Conservation (phyloP, 1,284 basidiomycete species). For the Sporisorium exsertum region DNA sequence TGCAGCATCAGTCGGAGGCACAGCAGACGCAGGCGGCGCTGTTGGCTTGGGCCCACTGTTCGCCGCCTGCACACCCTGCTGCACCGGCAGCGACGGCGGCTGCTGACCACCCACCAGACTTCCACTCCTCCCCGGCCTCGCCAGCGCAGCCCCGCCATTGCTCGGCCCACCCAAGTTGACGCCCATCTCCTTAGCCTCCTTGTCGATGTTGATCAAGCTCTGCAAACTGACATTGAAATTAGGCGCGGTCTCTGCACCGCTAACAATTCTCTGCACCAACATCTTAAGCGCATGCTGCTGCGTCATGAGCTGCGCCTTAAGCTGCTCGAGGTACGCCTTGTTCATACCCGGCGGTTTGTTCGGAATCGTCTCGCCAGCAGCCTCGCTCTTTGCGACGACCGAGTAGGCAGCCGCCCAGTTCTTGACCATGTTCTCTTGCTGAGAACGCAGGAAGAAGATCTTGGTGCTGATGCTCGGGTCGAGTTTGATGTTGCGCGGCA, state of each 20-base stretch:
- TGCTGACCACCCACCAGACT: slow-evolving; percentile 19
- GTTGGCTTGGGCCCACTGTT: neutral
- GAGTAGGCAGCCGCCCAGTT: slow-evolving; percentile 49
- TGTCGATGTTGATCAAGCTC: slow-evolving; percentile 59
- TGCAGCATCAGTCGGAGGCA: neutral
- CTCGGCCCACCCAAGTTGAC: slow-evolving; percentile 55
- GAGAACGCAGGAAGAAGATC: slow-evolving; percentile 54
- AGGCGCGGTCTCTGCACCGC: slow-evolving; percentile 38
- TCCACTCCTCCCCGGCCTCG: slow-evolving; percentile 24
- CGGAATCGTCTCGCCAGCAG: slow-evolving; percentile 1
- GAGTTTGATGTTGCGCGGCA: slow-evolving; percentile 39
- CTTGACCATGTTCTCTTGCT: slow-evolving; percentile 60
- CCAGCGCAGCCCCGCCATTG: slow-evolving; percentile 12
- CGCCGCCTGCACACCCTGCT: neutral
- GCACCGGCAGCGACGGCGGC: neutral
- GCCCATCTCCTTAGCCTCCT: slow-evolving; percentile 59
- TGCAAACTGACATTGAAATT: slow-evolving; percentile 57
- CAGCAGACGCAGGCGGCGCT: neutral
- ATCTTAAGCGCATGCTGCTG: slow-evolving; percentile 57
- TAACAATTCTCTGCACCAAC: slow-evolving; percentile 44
- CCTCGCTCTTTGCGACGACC: slow-evolving; percentile 24
- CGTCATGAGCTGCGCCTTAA: slow-evolving; percentile 51
- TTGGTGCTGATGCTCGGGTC: slow-evolving; percentile 48
- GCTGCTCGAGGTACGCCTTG: slow-evolving; percentile 49
- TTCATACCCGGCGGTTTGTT: slow-evolving; percentile 38